Evolutionary conservation across 164 flowering plant species (phyloP), one percentile per base, ranked within the genome.

Genomic region (Stephania yunnanensis): DNA sequence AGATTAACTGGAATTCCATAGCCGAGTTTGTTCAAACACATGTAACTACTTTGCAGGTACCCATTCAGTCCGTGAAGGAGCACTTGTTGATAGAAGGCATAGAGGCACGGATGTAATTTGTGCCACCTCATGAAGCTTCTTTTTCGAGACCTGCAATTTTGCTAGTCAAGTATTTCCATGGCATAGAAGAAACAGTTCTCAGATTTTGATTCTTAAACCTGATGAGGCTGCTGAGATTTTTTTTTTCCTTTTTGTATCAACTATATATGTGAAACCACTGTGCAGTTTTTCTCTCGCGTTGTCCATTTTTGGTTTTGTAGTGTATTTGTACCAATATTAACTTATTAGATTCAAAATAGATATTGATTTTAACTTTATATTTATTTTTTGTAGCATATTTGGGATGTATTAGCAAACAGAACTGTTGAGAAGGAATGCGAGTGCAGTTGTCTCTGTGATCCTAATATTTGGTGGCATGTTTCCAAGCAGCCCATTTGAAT

Each of bases 41-140:
- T 61, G 1, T 20, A 71, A 71, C 30, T 48, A 42, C 52, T 25
- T 36, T 85, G 80, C 86, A 94, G 98, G 97, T 94, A 12, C 93
- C 94, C 13, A 84, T 94, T 78, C 89, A 82, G 72, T 78, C 91
- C 68, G 98, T 93, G 66, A 95, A 95, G 80, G 89, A 89, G 77
- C 97, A 95, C 82, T 81, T 95, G 79, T 79, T 82, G 46, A 79
- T 86, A 64, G 87, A 84, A 83, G 94, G 95, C 19, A 89, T 94
- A 46, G 97, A 91, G 83, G 97, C 93, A 66, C 85, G 98, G 66
- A 76, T 82, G 44, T 73, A 20, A 42, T 45, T 20, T 19, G 68
- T 1, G 7, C 66, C n/a, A 10, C 66, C 66, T 7, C 25, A 61
- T n/a, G 25, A 61, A 61, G 19, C 64, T 61, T 5, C 66, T 61